Percentiles rank a stretch among this genome's conserved stretches.
These are phyloP conservation scores for Solanum pimpinellifolium DNA, from an alignment of 257 asterid genomes.

Conservation along the genomic window DNA sequence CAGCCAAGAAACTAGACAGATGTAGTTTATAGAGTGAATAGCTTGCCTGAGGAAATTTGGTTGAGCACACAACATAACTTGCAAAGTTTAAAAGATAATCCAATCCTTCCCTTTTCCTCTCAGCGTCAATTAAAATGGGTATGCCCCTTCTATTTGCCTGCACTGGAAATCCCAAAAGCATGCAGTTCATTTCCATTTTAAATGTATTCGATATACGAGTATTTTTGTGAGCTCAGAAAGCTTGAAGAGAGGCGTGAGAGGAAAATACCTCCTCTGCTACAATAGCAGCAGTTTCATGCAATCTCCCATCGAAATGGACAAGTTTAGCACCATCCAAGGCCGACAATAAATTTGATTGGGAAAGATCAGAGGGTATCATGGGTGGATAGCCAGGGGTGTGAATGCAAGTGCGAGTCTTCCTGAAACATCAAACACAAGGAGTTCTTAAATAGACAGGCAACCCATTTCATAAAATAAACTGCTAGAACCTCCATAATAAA, in stretches of 20 bases:
- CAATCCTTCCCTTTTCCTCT: conserved; percentile 80
- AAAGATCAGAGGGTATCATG: conserved; percentile 73
- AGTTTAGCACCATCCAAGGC: conserved; percentile 64
- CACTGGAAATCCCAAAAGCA: conserved; percentile 55
- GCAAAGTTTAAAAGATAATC: conserved; percentile 72
- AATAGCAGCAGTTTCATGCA: conserved; percentile 74
- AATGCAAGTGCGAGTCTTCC: conserved; percentile 95
- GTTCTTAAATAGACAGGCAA: not conserved
- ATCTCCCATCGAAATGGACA: conserved; percentile 70
- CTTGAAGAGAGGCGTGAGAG: not conserved
- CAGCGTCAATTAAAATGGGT: conserved; percentile 85
- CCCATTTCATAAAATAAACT: not conserved
- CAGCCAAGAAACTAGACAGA: not conserved
- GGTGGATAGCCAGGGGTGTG: conserved; percentile 97
- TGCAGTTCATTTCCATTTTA: conserved; percentile 20
- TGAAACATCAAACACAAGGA: conserved; percentile 22
- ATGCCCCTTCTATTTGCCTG: conserved; percentile 87
- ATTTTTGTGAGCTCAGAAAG: not conserved
- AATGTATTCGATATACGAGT: not conserved
- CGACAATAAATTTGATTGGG: conserved; percentile 42
- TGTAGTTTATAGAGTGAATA: not conserved
- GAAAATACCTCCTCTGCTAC: conserved; percentile 75
- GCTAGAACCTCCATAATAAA: not conserved
- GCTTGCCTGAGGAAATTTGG: conserved; percentile 85
- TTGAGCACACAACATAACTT: conserved; percentile 69